phyloP scores from a whole-genome alignment of 1,139 yeast genomes.

The Magnusiomyces ingens region DNA sequence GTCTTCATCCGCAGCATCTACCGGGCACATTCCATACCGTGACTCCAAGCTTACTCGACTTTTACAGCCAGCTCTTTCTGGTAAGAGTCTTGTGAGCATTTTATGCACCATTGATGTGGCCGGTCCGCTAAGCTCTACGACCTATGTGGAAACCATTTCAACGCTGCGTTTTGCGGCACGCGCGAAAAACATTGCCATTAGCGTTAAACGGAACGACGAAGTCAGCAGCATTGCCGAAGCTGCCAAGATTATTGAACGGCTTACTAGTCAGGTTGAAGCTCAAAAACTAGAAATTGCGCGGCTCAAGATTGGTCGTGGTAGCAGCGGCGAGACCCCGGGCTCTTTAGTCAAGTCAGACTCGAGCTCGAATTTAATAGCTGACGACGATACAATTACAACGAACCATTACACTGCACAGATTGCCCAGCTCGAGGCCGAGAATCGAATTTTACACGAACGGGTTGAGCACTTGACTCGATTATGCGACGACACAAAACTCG shows the following conservation, averaged over 20 bases:
- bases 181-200: conserved; percentile 76
- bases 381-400: too few relatives aligned
- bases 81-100: conserved; percentile 77
- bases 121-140: conserved; percentile 17
- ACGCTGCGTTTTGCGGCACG: conserved; percentile 89
- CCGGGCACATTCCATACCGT: conserved; percentile 73
- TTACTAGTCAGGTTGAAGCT: conserved; percentile 35
- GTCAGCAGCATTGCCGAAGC: conserved; percentile 17
- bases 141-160: conserved; percentile 71
- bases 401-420: conserved; percentile 26
- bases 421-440: conserved; percentile 53
- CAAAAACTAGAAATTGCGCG: conserved; percentile 34
- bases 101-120: conserved; percentile 51
- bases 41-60: conserved; percentile 86
- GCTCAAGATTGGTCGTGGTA: conserved; percentile 20
- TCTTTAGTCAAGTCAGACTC: background rate
- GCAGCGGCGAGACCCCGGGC: background rate
- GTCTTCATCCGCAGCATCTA: conserved; percentile 25
- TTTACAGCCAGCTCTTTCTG: conserved; percentile 86
- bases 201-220: conserved; percentile 48
- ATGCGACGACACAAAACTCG: conserved; percentile 52
- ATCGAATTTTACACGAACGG: conserved; percentile 52
- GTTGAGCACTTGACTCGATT: conserved; percentile 63
- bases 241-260: conserved; percentile 23
- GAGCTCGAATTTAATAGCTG: too few relatives aligned